Evolutionary conservation across 768 basidiomycete species (phyloP).

Genomic region (Xerocomus potaroensis): DNA sequence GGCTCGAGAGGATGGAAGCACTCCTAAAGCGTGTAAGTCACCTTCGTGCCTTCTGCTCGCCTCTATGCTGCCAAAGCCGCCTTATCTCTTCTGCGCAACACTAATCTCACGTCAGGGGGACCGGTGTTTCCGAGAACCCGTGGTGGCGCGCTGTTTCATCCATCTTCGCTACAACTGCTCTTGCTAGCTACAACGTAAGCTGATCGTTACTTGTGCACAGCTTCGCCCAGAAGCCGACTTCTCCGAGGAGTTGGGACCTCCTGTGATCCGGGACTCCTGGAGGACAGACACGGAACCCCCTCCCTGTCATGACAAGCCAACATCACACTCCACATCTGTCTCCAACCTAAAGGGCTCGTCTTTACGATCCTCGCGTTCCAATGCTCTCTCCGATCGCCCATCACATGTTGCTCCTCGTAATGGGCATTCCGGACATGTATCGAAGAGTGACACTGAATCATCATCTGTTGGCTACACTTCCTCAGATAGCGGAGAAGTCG

Average conservation of each 20-base stretch:
- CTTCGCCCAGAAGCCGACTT: conserved; percentile 61
- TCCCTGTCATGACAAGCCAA: conserved; percentile 18
- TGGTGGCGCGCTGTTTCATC: not conserved
- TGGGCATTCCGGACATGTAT: conserved; percentile 18
- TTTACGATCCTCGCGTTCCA: conserved; percentile 8
- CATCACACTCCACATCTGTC: conserved; percentile 16
- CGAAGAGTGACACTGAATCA: conserved; percentile 25
- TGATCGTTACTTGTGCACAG: conserved; percentile 33
- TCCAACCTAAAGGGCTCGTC: conserved; percentile 14
- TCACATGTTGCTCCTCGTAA: conserved; percentile 6
- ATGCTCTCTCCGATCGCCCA: conserved; percentile 3
- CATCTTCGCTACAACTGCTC: not conserved
- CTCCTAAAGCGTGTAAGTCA: conserved; percentile 49
- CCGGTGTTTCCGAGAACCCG: not conserved
- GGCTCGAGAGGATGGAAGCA: conserved; percentile 51
- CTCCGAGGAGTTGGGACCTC: conserved; percentile 57
- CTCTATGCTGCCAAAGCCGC: not conserved
- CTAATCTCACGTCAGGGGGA: not conserved
- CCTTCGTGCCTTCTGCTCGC: not conserved
- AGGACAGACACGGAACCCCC: conserved; percentile 30
- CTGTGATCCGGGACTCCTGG: conserved; percentile 63
- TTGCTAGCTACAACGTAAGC: not conserved
- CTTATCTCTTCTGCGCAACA: not conserved
- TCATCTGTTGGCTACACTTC: conserved; percentile 27
- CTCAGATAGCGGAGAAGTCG: conserved; percentile 36